These are phyloP conservation scores for Dactylella cylindrospora DNA, from an alignment of 2,329 filamentous ascomycete genomes.

Conservation along the genomic window DNA sequence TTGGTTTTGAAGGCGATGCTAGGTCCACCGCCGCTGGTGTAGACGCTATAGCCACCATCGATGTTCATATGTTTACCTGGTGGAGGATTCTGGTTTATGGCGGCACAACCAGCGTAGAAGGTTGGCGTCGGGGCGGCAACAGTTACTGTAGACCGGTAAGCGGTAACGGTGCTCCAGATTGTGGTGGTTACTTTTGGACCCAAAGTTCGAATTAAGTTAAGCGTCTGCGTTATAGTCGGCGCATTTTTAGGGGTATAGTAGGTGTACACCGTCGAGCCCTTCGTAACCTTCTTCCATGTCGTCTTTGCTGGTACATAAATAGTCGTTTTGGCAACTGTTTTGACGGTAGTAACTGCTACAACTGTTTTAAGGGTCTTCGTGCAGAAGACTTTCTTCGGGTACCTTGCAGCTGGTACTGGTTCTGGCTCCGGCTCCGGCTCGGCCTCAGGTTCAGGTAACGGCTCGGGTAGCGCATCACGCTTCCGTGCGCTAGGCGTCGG, in stretches of 20 bases:
- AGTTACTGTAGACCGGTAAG: not conserved
- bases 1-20: not conserved
- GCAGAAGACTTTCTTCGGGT: conserved; percentile 9
- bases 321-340: conserved; percentile 1
- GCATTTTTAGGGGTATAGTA: not conserved
- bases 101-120: conserved; percentile 2
- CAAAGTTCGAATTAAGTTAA: not conserved
- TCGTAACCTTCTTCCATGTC: not conserved
- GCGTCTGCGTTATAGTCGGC: not conserved
- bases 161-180: not conserved
- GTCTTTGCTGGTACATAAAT: not conserved
- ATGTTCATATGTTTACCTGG: not conserved
- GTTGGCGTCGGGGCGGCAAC: not conserved
- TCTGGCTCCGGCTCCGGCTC: no score
- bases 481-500: not conserved
- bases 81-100: not conserved
- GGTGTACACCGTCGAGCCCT: not conserved
- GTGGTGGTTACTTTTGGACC: not conserved
- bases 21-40: not conserved
- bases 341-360: not conserved
- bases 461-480: conserved; percentile 1
- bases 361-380: conserved; percentile 13
- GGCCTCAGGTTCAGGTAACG: not conserved
- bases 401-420: not conserved
- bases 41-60: not conserved